These are phyloP conservation scores for Suillus variegatus DNA, from an alignment of 768 basidiomycete species.

Conservation along the genomic window DNA sequence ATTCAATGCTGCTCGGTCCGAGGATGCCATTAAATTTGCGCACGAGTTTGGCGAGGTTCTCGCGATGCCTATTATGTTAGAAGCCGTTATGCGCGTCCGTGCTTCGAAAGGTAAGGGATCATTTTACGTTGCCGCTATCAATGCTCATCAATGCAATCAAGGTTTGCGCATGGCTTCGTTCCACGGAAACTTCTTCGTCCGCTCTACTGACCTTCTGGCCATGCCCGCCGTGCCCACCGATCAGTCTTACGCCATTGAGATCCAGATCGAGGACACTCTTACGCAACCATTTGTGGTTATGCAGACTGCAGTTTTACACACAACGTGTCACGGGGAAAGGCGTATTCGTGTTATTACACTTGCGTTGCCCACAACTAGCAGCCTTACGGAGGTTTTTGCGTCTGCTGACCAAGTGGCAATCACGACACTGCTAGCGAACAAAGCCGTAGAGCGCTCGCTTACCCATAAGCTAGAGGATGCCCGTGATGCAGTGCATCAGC, in stretches of 20 bases:
- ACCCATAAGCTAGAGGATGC: conserved; percentile 89
- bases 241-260: conserved; percentile 93
- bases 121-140: background rate
- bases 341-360: conserved; percentile 90
- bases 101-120: conserved; percentile 80
- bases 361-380: conserved; percentile 86
- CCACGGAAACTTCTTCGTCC: conserved; percentile 99
- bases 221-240: conserved; percentile 97
- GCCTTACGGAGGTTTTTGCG: conserved; percentile 85
- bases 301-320: conserved; percentile 94
- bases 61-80: conserved; percentile 92
- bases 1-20: conserved; percentile 91
- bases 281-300: conserved; percentile 90
- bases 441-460: conserved; percentile 87
- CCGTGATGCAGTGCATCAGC: conserved; percentile 81
- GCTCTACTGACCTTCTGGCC: conserved; percentile 93
- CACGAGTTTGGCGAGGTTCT: conserved; percentile 95
- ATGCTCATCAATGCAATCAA: conserved; percentile 24
- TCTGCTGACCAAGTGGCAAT: conserved; percentile 90
- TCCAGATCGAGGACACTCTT: conserved; percentile 94
- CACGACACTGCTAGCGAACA: conserved; percentile 82
- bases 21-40: conserved; percentile 98
- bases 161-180: conserved; percentile 95
- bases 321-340: conserved; percentile 90
- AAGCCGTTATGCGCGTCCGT: conserved; percentile 97